Evolutionary conservation across 345 rosid species (phyloP).

Genomic region (Aquilaria yunnanensis): DNA sequence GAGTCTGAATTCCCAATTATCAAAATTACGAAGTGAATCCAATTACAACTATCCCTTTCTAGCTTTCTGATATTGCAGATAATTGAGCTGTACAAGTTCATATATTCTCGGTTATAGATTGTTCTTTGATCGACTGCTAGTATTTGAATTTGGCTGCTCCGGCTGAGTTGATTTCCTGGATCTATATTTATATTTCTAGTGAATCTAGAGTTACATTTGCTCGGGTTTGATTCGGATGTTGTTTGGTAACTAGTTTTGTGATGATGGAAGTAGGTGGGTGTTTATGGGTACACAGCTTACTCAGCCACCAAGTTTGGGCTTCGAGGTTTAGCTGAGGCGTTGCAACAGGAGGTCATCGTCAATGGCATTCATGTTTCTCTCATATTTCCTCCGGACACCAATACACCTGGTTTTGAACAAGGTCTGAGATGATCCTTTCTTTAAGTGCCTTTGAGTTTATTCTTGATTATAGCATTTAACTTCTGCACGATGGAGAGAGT

Average conservation of each 20-base stretch:
- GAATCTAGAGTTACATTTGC: too few relatives aligned
- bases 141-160: too few relatives aligned
- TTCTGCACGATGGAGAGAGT: too few relatives aligned
- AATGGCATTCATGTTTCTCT: slow-evolving; percentile 73
- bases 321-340: slow-evolving; percentile 81
- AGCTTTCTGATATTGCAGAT: background rate
- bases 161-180: too few relatives aligned
- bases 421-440: slow-evolving; percentile 27
- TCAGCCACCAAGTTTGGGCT: slow-evolving; percentile 85
- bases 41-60: too few relatives aligned
- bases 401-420: slow-evolving; percentile 70
- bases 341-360: slow-evolving; percentile 84
- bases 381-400: slow-evolving; percentile 80
- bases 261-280: slow-evolving; percentile 48
- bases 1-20: background rate
- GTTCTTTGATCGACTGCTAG: too few relatives aligned
- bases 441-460: too few relatives aligned
- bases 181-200: background rate
- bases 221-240: too few relatives aligned
- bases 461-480: too few relatives aligned
- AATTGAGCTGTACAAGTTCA: background rate
- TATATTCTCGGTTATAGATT: background rate
- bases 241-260: background rate
- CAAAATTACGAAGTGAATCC: background rate
- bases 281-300: slow-evolving; percentile 86